These are phyloP conservation scores for Puccinia novopanici DNA, from an alignment of 1,284 basidiomycete genomes.

Conservation along the genomic window DNA sequence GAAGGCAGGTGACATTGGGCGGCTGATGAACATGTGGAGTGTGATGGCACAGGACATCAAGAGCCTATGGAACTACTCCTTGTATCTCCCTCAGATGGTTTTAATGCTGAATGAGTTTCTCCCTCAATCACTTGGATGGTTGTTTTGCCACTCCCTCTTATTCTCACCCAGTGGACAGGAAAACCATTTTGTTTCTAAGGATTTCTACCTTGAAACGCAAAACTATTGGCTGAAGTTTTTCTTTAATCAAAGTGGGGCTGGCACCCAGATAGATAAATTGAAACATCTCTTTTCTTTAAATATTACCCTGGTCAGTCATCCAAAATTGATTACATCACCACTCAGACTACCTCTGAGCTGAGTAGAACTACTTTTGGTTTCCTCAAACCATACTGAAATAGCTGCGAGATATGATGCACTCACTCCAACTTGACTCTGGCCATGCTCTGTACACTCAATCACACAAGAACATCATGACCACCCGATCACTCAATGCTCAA, in stretches of 20 bases:
- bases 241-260: constrained; percentile 9
- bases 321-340: too few relatives aligned
- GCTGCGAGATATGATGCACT: too few relatives aligned
- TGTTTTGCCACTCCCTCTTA: constrained; percentile 15
- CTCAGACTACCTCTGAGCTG: too few relatives aligned
- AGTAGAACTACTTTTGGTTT: too few relatives aligned
- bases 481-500: too few relatives aligned
- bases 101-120: background rate
- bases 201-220: too few relatives aligned
- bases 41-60: constrained; percentile 6
- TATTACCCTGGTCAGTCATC: constrained; percentile 11
- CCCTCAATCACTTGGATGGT: background rate
- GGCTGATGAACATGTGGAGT: too few relatives aligned
- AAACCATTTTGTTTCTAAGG: constrained; percentile 14
- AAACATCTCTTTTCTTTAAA: constrained; percentile 21
- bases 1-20: too few relatives aligned
- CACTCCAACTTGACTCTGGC: too few relatives aligned
- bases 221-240: constrained; percentile 35
- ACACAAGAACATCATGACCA: too few relatives aligned
- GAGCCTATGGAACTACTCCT: constrained; percentile 4
- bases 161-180: constrained; percentile 18
- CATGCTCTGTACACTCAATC: too few relatives aligned
- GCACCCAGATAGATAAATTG: constrained; percentile 13
- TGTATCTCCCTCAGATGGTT: background rate
- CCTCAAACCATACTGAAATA: too few relatives aligned